A percentile compares a stretch with the other conserved stretches of the same genome.
Conservation (phyloP, 805 yeast species). For the Blastobotrys americana region DNA sequence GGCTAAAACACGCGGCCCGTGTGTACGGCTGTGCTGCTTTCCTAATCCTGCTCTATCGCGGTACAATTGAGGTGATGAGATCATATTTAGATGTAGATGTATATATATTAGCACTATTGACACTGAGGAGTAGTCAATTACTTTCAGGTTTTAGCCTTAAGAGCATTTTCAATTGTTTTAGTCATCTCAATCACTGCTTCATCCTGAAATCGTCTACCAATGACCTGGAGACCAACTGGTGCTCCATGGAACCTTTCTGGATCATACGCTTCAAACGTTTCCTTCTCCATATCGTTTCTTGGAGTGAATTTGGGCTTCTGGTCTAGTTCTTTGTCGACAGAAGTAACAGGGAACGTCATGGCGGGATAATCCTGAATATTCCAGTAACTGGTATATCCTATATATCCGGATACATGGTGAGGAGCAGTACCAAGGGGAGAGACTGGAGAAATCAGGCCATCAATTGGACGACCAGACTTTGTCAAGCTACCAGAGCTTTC, state of each 20-base stretch:
- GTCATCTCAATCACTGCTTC: slow-evolving; percentile 42
- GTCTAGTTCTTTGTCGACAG: slow-evolving; percentile 38
- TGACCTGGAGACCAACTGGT: slow-evolving; percentile 51
- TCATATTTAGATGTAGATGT: no score
- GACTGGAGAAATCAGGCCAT: slow-evolving; percentile 43
- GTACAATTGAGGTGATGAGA: no score
- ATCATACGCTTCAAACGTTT: slow-evolving; percentile 34
- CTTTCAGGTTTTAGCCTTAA: no score
- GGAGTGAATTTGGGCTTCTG: slow-evolving; percentile 12
- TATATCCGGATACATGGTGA: slow-evolving; percentile 4
- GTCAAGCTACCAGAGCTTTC: slow-evolving; percentile 32
- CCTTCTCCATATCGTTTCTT: slow-evolving; percentile 14
- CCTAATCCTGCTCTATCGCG: no score
- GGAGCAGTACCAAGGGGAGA: slow-evolving; percentile 29
- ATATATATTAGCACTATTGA: no score
- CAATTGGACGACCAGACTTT: slow-evolving; percentile 37
- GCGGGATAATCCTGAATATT: slow-evolving; percentile 20
- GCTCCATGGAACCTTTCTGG: slow-evolving; percentile 43
- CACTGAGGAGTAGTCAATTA: no score
- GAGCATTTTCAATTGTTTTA: not conserved
- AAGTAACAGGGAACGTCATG: slow-evolving; percentile 16
- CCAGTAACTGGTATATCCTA: slow-evolving; percentile 14
- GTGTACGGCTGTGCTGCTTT: no score
- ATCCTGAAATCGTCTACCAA: slow-evolving; percentile 50
- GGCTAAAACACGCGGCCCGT: not conserved